Conservation (phyloP, 1,139 yeast species). For the Candida sp. region DNA sequence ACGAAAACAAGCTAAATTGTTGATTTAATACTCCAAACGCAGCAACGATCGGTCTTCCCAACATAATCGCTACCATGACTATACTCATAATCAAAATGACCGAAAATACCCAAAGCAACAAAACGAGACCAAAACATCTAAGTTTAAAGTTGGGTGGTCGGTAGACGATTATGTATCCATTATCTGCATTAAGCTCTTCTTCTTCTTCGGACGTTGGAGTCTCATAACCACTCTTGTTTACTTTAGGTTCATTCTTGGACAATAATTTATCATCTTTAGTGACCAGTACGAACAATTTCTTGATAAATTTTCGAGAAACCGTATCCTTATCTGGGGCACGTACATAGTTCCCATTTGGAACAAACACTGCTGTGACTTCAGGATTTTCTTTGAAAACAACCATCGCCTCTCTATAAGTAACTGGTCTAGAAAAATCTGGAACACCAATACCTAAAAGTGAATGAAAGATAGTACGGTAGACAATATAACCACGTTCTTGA, state of each 20-base stretch:
- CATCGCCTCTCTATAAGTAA: conserved; percentile 45
- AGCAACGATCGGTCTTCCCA: conserved; percentile 37
- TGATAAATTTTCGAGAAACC: conserved; percentile 61
- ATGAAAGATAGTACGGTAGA: conserved; percentile 52
- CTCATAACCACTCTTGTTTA: conserved; percentile 11
- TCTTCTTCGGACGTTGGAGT: conserved; percentile 18
- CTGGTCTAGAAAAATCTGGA: conserved; percentile 64
- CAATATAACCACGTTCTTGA: conserved; percentile 69
- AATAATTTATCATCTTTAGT: conserved; percentile 73
- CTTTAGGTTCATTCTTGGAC: conserved; percentile 24
- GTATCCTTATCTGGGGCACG: conserved; percentile 87
- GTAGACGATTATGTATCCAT: conserved; percentile 74
- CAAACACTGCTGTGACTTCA: conserved; percentile 47
- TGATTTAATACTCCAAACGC: background rate
- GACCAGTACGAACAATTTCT: conserved; percentile 73
- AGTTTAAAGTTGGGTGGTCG: conserved; percentile 74
- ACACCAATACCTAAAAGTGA: conserved; percentile 31
- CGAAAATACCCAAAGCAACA: conserved; percentile 70
- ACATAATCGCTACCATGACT: conserved; percentile 27
- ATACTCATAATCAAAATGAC: conserved; percentile 42
- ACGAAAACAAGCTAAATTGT: background rate
- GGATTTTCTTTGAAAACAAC: conserved; percentile 40
- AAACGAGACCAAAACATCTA: conserved; percentile 56
- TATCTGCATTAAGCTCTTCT: conserved; percentile 37
- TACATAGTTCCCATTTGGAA: conserved; percentile 76